Conservation (phyloP, 2,329 filamentous ascomycete species). For the Trichophyton simii region DNA sequence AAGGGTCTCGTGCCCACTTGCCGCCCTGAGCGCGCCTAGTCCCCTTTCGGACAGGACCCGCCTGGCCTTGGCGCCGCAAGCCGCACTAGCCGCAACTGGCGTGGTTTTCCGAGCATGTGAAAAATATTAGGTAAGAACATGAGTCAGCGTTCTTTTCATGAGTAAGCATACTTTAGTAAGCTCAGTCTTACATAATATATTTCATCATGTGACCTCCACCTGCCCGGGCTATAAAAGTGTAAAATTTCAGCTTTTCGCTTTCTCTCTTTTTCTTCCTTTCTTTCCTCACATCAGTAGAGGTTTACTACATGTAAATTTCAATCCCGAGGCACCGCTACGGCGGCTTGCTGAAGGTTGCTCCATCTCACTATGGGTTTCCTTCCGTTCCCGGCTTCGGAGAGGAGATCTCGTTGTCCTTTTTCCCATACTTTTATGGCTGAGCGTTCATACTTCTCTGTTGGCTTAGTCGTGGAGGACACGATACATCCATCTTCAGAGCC, state of each 20-base stretch:
- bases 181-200: too few species aligned
- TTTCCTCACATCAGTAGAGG: conserved; percentile 40
- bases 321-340: conserved; percentile 34
- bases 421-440: conserved; percentile 34
- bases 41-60: neutral
- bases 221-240: conserved; percentile 20
- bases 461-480: conserved; percentile 38
- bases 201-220: neutral
- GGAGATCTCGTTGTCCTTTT: conserved; percentile 30
- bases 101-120: neutral
- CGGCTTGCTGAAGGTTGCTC: conserved; percentile 41
- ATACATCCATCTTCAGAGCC: conserved; percentile 21
- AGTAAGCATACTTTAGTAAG: too few species aligned
- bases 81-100: neutral
- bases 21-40: conserved; percentile 15
- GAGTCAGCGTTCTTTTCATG: neutral
- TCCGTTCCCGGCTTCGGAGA: conserved; percentile 41
- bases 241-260: conserved; percentile 6
- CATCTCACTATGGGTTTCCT: conserved; percentile 33
- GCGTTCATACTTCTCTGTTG: conserved; percentile 32
- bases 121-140: neutral
- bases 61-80: neutral
- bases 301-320: conserved; percentile 40
- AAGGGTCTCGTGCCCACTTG: conserved; percentile 24
- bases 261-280: conserved; percentile 23